Base-by-base conservation (phyloP, 1,139 yeast genomes). In the Scheffersomyces stambukii region DNA sequence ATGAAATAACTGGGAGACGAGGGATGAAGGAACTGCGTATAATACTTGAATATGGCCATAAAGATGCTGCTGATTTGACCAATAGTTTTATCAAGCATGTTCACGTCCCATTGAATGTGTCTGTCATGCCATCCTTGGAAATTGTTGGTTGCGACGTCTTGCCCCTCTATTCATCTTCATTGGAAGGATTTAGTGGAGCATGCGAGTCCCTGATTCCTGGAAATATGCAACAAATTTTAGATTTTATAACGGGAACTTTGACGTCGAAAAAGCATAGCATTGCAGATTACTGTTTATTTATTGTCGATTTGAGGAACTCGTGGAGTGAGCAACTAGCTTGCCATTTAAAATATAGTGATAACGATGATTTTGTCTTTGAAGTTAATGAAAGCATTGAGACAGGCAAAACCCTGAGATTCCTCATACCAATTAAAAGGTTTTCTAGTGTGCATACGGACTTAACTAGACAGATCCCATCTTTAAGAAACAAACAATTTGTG, bases 111-210 rank as follows among this genome's bases (percentile, higher is more conserved):
- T 56, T 86, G 16, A 70, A 69, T 32, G 67, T 83, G 3, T 74
- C 91, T 0, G 84, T 85, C 2, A 68, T 75, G 39, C 75, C 88
- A 2, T 76, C 88, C 23, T 66, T 84, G 25, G 94, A 83, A 38
- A 54, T 86, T 5, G 78, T 81, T 2, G 81, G 85, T 4, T 81
- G 82, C 50, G 93, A 84, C 45, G 57, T 85, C 8, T 54, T 82
- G 8, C 83, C 89, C 0, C 48, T 74, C 4, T 50, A 53, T 23
- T 48, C 54, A 5, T 44, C 53, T 4, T 50, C 57, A 1, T 38
- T 54, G 11, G 41, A 45, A 23, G 56, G 50, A 3, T 46, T 46
- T 20, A 18, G 43, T 46, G 19, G 38, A 40, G 45, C n/a, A n/a
- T n/a, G n/a, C n/a, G n/a, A n/a, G n/a, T n/a, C n/a, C n/a, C n/a